Percentiles rank a stretch among this genome's conserved stretches.
Evolutionary conservation across 2,329 filamentous ascomycete genomes (phyloP).

Genomic region (Cyphellophora attinorum): DNA sequence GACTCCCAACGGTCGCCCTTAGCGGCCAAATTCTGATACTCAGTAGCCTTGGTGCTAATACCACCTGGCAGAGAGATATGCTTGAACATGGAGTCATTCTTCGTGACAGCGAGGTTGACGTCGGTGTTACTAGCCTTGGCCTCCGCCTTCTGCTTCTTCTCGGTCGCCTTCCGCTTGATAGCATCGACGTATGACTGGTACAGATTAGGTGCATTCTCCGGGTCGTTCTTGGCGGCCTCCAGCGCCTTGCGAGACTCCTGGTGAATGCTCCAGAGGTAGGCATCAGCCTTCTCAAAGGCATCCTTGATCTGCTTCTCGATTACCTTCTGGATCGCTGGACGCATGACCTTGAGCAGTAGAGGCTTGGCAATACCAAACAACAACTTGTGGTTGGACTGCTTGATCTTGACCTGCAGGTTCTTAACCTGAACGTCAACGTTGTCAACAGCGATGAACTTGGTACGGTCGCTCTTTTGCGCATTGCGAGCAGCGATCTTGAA

Average conservation of each 20-base stretch:
- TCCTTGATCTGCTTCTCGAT: slow-evolving; percentile 84
- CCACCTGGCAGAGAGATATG: slow-evolving; percentile 76
- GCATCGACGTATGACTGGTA: slow-evolving; percentile 77
- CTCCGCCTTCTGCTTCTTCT: slow-evolving; percentile 70
- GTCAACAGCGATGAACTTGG: slow-evolving; percentile 91
- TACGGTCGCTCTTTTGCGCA: slow-evolving; percentile 62
- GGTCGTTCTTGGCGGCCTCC: slow-evolving; percentile 56
- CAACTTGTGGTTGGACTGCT: slow-evolving; percentile 90
- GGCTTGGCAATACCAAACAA: slow-evolving; percentile 83
- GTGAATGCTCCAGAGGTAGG: slow-evolving; percentile 66
- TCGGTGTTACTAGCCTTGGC: slow-evolving; percentile 53
- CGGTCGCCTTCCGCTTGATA: slow-evolving; percentile 60
- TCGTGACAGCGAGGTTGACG: slow-evolving; percentile 74
- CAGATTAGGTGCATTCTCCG: slow-evolving; percentile 67
- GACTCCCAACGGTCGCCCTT: slow-evolving; percentile 94
- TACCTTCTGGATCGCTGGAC: slow-evolving; percentile 75
- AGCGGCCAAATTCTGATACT: slow-evolving; percentile 77
- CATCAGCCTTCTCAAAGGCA: slow-evolving; percentile 66
- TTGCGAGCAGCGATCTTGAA: slow-evolving; percentile 87
- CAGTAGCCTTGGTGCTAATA: slow-evolving; percentile 85
- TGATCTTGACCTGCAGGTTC: slow-evolving; percentile 76
- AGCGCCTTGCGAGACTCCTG: slow-evolving; percentile 67
- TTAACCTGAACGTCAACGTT: slow-evolving; percentile 76
- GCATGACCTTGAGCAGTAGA: slow-evolving; percentile 71
- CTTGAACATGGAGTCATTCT: slow-evolving; percentile 87